Evolutionary conservation across 768 basidiomycete genomes (phyloP).

Genomic region (Baorangia bicolor): DNA sequence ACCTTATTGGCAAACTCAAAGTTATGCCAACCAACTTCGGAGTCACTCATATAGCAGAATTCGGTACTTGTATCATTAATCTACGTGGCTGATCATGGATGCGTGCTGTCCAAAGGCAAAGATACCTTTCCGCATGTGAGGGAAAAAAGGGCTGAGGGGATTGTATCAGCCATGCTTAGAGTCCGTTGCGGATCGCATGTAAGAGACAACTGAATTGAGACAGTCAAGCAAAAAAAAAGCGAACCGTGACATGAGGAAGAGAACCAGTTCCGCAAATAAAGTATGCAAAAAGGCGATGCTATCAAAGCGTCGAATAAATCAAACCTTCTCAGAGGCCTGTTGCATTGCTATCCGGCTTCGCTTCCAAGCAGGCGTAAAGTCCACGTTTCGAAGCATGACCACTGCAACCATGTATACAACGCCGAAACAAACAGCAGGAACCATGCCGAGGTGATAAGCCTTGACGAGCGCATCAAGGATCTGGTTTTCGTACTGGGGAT

Average conservation of each 20-base stretch:
- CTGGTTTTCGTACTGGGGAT: constrained; percentile 35
- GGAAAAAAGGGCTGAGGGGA: not conserved
- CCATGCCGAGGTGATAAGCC: constrained; percentile 34
- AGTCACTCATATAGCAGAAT: constrained; percentile 1
- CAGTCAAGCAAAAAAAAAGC: not conserved
- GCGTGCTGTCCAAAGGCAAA: not conserved
- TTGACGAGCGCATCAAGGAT: constrained; percentile 33
- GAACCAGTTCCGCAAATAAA: constrained; percentile 19
- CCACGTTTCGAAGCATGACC: constrained; percentile 31
- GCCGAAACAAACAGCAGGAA: constrained; percentile 35
- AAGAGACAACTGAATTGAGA: not conserved
- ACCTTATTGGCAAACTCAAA: not conserved
- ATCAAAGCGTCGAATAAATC: constrained; percentile 16
- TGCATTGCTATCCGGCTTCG: constrained; percentile 29
- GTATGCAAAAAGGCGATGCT: constrained; percentile 16
- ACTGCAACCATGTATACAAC: constrained; percentile 33
- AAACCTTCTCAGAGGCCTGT: constrained; percentile 23
- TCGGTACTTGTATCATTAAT: no score
- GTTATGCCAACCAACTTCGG: not conserved
- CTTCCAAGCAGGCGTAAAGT: constrained; percentile 35
- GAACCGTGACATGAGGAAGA: not conserved
- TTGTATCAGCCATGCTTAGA: not conserved
- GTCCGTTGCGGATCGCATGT: constrained; percentile 15
- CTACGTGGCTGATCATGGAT: constrained; percentile 11
- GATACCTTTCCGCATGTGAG: not conserved